Base-by-base conservation (phyloP, 208 protist genomes). In the Trypanosoma theileri region DNA sequence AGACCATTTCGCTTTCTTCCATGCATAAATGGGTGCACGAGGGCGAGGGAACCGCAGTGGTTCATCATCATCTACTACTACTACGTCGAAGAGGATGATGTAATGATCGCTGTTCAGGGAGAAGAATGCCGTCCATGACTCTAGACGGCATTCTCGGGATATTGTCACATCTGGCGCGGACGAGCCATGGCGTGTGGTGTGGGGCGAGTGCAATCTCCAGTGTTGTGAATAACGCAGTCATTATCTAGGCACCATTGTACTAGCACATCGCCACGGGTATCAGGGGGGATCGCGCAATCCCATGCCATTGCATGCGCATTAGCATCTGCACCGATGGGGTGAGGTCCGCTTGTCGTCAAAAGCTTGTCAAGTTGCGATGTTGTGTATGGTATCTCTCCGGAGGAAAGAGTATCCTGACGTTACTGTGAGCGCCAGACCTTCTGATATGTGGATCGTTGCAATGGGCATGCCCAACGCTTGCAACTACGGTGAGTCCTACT, bases 201-300 rank as follows among this genome's bases (percentile, higher is more conserved):
- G 26, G n/a, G n/a, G 10, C 31, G 14, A 9, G 59, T 65, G n/a
- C 42, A 6, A 12, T 53, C 21, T 22, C 59, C 59, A 35, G 14
- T 55, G 59, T 65, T 65, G 6, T 41, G 9, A 55, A 65, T 65
- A 22, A 22, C 16, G 59, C 21, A 55, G 4, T 51, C 41, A 14
- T 65, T 65, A 31, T 65, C 59, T 4, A 55, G 22, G 24, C 46
- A 55, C 59, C 59, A 65, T 41, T 65, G 59, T 3, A 55, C n/a
- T 21, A 65, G 13, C 3, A 11, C 22, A 31, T 42, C 41, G 19
- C 59, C 59, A 24, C 59, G 45, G 0, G 46, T 14, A 41, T 65
- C 59, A 28, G 40, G 42, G 59, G n/a, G 41, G 45, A 54, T 28
- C 26, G 17, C 24, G 6, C n/a, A 6, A 50, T 55, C 59, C 59